Evolutionary conservation across 1,284 basidiomycete species (phyloP).

Genomic region (Cryptococcus amylolentus): DNA sequence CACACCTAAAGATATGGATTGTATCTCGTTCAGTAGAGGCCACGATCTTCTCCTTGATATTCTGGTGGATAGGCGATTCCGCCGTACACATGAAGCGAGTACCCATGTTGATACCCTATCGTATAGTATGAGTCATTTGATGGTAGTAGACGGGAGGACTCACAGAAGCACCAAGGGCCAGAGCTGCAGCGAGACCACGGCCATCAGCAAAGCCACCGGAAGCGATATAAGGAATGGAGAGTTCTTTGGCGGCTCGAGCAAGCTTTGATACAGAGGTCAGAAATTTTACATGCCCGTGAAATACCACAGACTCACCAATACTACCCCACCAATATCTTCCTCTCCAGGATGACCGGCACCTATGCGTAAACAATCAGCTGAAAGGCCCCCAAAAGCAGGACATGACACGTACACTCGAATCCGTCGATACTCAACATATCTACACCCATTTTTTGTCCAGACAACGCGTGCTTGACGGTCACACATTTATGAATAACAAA

Average conservation of each 20-base stretch:
- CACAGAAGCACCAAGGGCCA: constrained; percentile 77
- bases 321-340: constrained; percentile 87
- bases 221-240: constrained; percentile 81
- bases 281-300: background rate
- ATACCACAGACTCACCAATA: constrained; percentile 59
- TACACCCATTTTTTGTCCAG: constrained; percentile 72
- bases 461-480: constrained; percentile 76
- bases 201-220: constrained; percentile 82
- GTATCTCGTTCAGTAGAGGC: constrained; percentile 72
- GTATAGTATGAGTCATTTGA: background rate
- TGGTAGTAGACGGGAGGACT: constrained; percentile 35
- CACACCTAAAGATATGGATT: constrained; percentile 76
- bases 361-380: constrained; percentile 3
- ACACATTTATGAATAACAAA: constrained; percentile 90
- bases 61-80: constrained; percentile 76
- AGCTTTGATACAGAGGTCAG: constrained; percentile 54
- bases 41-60: constrained; percentile 87
- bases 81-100: constrained; percentile 48
- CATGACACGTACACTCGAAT: constrained; percentile 65
- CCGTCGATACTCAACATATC: constrained; percentile 85
- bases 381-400: background rate
- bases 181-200: constrained; percentile 73
- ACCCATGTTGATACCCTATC: constrained; percentile 79
- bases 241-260: constrained; percentile 79
- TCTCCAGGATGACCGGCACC: constrained; percentile 88